phyloP scores from a whole-genome alignment of 257 asterid genomes.

The Fraxinus quadrangulata region DNA sequence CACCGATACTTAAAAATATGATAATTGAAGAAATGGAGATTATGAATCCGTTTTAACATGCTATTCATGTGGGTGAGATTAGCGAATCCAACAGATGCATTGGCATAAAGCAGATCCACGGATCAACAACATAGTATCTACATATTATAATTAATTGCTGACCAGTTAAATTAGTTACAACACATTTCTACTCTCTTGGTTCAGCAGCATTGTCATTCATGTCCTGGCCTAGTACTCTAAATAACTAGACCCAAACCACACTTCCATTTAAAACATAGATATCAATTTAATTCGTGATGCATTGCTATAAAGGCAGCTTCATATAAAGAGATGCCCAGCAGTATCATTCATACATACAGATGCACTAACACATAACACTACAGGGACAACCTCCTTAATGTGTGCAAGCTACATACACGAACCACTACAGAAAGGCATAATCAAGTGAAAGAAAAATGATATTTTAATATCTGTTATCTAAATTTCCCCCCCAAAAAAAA shows the following conservation, averaged over 20 bases:
- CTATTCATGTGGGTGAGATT: background rate
- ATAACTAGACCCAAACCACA: background rate
- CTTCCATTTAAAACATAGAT: background rate
- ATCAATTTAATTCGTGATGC: background rate
- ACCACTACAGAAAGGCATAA: background rate
- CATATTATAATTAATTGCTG: background rate
- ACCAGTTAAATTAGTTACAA: background rate
- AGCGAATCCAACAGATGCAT: constrained; percentile 4
- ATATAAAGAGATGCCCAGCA: background rate
- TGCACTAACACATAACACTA: background rate
- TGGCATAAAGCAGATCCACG: background rate
- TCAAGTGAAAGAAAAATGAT: background rate
- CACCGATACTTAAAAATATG: background rate
- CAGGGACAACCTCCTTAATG: background rate
- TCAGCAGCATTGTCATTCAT: constrained; percentile 6
- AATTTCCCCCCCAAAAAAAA: background rate
- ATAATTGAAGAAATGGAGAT: background rate
- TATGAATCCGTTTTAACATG: background rate
- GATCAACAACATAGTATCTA: background rate
- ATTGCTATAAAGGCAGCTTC: background rate
- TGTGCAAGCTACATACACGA: background rate
- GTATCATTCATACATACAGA: background rate
- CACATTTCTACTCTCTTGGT: background rate
- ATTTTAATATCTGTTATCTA: background rate
- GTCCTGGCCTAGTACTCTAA: background rate